These are phyloP conservation scores for Voacanga thouarsii DNA, from an alignment of 257 asterid species.

Conservation along the genomic window DNA sequence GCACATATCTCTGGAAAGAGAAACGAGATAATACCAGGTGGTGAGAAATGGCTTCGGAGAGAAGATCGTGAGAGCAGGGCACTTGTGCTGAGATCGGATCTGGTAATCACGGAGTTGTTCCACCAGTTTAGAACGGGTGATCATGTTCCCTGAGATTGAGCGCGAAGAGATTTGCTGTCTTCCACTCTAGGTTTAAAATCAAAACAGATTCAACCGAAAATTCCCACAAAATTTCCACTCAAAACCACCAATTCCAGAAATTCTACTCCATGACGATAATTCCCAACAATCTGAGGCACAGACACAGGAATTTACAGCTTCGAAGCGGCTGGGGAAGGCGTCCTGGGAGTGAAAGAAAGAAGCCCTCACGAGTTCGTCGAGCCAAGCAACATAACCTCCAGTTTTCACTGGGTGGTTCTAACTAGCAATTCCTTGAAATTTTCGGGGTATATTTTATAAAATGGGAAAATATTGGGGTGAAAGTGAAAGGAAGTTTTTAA, in stretches of 20 bases:
- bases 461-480: neutral
- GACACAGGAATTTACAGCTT: neutral
- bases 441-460: neutral
- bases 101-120: conserved; percentile 91
- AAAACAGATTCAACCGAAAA: neutral
- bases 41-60: conserved; percentile 66
- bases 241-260: neutral
- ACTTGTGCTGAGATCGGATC: conserved; percentile 88
- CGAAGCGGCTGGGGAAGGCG: neutral
- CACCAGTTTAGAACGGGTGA: conserved; percentile 82
- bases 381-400: neutral
- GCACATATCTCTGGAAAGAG: neutral
- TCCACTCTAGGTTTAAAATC: neutral
- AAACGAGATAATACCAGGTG: conserved; percentile 46
- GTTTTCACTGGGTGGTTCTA: neutral
- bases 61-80: conserved; percentile 65
- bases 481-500: neutral
- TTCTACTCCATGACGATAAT: neutral
- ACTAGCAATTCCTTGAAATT: neutral
- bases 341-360: neutral
- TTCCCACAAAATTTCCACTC: neutral
- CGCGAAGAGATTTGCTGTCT: neutral
- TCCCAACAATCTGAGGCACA: neutral
- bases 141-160: conserved; percentile 38
- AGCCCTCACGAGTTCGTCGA: neutral